These are phyloP conservation scores for Plasmodium yoelii DNA, from an alignment of 169 alveolate species.

Conservation along the genomic window DNA sequence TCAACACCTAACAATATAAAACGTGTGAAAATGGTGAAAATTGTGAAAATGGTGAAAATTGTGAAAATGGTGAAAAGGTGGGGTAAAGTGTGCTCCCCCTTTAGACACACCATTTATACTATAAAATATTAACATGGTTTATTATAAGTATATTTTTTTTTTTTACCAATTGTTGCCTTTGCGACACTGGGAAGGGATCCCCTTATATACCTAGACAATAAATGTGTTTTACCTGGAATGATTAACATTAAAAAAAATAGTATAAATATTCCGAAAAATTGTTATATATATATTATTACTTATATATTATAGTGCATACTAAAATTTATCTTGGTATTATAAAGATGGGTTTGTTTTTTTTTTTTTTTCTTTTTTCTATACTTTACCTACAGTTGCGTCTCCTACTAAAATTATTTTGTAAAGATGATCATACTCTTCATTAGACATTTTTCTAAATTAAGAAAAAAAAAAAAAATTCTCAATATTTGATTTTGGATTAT, in stretches of 20 bases:
- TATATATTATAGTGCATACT: neutral
- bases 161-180: slow-evolving; percentile 95
- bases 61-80: neutral
- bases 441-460: slow-evolving; percentile 79
- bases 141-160: neutral
- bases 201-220: slow-evolving; percentile 95
- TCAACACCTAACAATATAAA: slow-evolving; percentile 92
- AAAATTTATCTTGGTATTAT: too few relatives aligned
- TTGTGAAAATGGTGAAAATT: neutral
- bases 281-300: neutral
- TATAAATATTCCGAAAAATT: too few relatives aligned
- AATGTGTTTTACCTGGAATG: slow-evolving; percentile 90
- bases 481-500: too few relatives aligned
- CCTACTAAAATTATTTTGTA: slow-evolving; percentile 95
- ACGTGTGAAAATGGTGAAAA: neutral
- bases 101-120: neutral
- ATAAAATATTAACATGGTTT: neutral
- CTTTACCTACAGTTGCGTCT: slow-evolving; percentile 96
- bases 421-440: slow-evolving; percentile 91
- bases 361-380: neutral
- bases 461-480: slow-evolving; percentile 6
- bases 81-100: neutral
- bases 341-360: neutral
- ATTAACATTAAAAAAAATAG: neutral
- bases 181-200: slow-evolving; percentile 96